These are phyloP conservation scores for Tolypocladium amazonense DNA, from an alignment of 2,329 filamentous ascomycete genomes.

Conservation along the genomic window DNA sequence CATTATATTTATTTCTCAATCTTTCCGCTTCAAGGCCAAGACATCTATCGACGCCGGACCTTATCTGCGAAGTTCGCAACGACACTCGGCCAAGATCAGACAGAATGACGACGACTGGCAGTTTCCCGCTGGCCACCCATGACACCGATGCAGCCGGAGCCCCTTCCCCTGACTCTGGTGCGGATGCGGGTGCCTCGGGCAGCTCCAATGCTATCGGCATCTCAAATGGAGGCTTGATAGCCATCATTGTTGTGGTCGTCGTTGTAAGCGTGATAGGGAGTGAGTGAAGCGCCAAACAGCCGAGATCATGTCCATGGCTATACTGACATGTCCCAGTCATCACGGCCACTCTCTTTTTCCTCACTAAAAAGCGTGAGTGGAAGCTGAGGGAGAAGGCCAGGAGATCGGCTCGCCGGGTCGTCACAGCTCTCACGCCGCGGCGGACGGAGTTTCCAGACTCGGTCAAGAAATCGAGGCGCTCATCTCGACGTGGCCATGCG, in stretches of 20 bases:
- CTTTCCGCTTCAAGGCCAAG: not conserved
- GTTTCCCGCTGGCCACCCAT: slow-evolving; percentile 34
- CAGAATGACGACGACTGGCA: slow-evolving; percentile 27
- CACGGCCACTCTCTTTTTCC: slow-evolving; percentile 59
- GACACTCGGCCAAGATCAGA: not conserved
- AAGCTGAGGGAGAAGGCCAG: slow-evolving; percentile 62
- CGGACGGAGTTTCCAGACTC: slow-evolving; percentile 50
- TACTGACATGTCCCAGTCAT: slow-evolving; percentile 34
- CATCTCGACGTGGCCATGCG: slow-evolving; percentile 25
- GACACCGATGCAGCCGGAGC: slow-evolving; percentile 21
- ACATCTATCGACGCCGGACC: not conserved
- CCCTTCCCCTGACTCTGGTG: slow-evolving; percentile 30
- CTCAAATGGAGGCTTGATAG: slow-evolving; percentile 59
- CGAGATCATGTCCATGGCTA: not conserved
- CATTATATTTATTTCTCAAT: not conserved
- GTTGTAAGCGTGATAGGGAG: slow-evolving; percentile 58
- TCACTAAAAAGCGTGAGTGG: slow-evolving; percentile 82
- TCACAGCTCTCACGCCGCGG: slow-evolving; percentile 50
- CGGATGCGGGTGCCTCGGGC: slow-evolving; percentile 54
- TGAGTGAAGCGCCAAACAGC: slow-evolving; percentile 28
- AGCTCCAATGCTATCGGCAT: slow-evolving; percentile 47
- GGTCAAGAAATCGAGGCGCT: slow-evolving; percentile 32
- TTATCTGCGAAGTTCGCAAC: not conserved
- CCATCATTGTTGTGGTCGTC: slow-evolving; percentile 64
- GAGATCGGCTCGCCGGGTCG: slow-evolving; percentile 54